Evolutionary conservation across 176 grass and related monocot genomes (phyloP).

Genomic region (Miscanthus lutarioriparius): DNA sequence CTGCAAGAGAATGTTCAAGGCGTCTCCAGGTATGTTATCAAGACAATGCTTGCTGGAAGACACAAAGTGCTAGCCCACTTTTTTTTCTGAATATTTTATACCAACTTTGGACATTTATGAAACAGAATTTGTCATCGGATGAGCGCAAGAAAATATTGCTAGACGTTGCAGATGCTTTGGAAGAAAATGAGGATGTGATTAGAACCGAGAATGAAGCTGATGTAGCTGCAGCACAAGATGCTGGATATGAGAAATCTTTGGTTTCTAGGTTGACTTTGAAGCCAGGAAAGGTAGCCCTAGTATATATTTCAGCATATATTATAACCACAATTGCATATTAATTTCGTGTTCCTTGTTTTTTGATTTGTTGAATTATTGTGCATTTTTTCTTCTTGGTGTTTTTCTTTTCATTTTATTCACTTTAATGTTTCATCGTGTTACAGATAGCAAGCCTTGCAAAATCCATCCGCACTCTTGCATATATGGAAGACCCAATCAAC

Average conservation of each 20-base stretch:
- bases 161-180: conserved; percentile 85
- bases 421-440: conserved; percentile 29
- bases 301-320: background rate
- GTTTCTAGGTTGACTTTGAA: conserved; percentile 85
- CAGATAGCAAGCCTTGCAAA: conserved; percentile 92
- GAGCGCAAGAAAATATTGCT: conserved; percentile 82
- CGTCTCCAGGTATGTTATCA: conserved; percentile 56
- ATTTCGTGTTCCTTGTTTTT: conserved; percentile 3
- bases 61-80: background rate
- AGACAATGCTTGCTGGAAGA: background rate
- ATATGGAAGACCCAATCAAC: conserved; percentile 93
- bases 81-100: background rate
- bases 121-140: conserved; percentile 81
- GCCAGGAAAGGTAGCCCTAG: conserved; percentile 61
- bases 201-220: conserved; percentile 87
- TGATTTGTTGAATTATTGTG: background rate
- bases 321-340: background rate
- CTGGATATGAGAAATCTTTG: conserved; percentile 78
- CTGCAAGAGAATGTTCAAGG: conserved; percentile 83
- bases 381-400: conserved; percentile 28
- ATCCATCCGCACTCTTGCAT: conserved; percentile 77
- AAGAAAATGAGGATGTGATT: conserved; percentile 68
- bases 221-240: conserved; percentile 64
- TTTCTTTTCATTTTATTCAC: conserved; percentile 4
- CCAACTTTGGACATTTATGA: background rate